Conservation (phyloP, 169 alveolate genomes). For the Cryptosporidium meleagridis region DNA sequence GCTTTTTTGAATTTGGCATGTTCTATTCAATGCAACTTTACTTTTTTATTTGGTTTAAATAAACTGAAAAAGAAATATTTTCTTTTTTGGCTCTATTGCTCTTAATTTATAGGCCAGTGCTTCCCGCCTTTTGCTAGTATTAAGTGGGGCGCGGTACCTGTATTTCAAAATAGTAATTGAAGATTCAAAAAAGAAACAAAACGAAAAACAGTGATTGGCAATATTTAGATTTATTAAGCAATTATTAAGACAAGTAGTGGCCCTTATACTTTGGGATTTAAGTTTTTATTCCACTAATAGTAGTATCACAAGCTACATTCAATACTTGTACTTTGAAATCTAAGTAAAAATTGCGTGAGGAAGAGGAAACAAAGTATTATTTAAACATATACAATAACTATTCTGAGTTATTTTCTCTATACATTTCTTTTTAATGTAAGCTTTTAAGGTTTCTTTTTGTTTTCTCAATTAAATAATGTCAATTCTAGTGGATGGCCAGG, state of each 20-base stretch:
- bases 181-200: background rate
- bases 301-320: background rate
- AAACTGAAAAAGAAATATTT: background rate
- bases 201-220: background rate
- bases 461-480: slow-evolving; percentile 2
- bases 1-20: slow-evolving; percentile 15
- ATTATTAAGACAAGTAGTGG: background rate
- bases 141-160: background rate
- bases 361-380: too few species aligned
- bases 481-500: slow-evolving; percentile 15
- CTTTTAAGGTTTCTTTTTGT: background rate
- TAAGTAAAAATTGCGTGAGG: background rate
- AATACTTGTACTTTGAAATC: too few species aligned
- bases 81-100: background rate
- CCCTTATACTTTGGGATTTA: background rate
- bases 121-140: background rate
- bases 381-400: background rate
- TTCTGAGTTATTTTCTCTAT: background rate
- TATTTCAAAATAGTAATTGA: too few species aligned
- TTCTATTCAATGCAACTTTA: background rate
- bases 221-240: background rate
- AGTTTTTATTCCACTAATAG: background rate
- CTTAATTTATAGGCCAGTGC: background rate
- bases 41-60: background rate
- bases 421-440: background rate